Evolutionary conservation across 129 eudicot species (phyloP).

Genomic region (Helianthus tuberosus): DNA sequence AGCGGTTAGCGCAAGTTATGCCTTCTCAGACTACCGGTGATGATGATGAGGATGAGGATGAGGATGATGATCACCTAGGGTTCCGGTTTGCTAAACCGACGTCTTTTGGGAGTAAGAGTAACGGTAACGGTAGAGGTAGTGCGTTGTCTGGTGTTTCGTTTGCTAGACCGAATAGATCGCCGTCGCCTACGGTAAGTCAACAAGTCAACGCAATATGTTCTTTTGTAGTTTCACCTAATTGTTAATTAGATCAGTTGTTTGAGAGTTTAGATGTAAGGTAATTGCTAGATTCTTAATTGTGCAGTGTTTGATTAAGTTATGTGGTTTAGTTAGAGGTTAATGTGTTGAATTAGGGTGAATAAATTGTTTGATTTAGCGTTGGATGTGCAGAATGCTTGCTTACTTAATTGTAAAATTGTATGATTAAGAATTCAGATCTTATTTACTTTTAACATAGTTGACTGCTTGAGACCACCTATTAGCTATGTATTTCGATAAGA

Average conservation of each 20-base stretch:
- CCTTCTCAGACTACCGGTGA: constrained; percentile 56
- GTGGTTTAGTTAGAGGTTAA: neutral
- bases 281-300: neutral
- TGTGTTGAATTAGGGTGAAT: neutral
- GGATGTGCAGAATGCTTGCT: neutral
- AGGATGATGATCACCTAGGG: constrained; percentile 82
- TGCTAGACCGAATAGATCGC: constrained; percentile 71
- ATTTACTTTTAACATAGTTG: constrained; percentile 1
- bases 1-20: constrained; percentile 93
- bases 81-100: constrained; percentile 66
- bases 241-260: constrained; percentile 7
- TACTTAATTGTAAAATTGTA: neutral
- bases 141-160: constrained; percentile 48
- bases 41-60: constrained; percentile 65
- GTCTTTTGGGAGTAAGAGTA: constrained; percentile 40
- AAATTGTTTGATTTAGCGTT: constrained; percentile 12
- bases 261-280: constrained; percentile 5
- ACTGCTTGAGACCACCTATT: constrained; percentile 2
- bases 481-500: neutral
- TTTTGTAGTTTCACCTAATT: neutral
- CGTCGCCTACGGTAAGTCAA: constrained; percentile 84
- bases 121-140: constrained; percentile 21
- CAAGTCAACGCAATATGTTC: constrained; percentile 2
- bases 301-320: constrained; percentile 18
- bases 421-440: constrained; percentile 10